Evolutionary conservation across 768 basidiomycete genomes (phyloP).

Genomic region (Amanita jacksonii): DNA sequence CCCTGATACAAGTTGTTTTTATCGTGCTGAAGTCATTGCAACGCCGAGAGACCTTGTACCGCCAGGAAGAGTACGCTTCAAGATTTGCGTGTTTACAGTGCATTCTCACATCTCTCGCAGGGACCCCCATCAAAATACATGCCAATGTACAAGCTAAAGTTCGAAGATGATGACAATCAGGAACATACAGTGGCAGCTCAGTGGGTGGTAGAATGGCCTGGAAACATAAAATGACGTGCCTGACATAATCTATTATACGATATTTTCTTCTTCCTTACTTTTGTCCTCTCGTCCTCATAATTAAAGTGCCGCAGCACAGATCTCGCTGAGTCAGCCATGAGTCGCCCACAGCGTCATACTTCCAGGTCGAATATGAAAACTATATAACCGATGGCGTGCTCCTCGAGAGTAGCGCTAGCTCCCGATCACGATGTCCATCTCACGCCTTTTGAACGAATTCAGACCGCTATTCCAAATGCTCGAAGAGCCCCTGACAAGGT

Average conservation of each 20-base stretch:
- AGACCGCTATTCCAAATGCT: slow-evolving; percentile 69
- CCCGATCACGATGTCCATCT: slow-evolving; percentile 44
- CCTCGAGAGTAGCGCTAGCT: not conserved
- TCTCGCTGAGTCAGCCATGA: too few relatives aligned
- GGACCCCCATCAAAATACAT: slow-evolving; percentile 35
- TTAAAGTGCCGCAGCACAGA: too few relatives aligned
- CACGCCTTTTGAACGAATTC: slow-evolving; percentile 59
- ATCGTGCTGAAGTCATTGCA: slow-evolving; percentile 76
- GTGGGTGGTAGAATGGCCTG: slow-evolving; percentile 78
- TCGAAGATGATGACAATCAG: slow-evolving; percentile 84
- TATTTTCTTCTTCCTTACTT: not conserved
- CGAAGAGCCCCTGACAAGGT: slow-evolving; percentile 55
- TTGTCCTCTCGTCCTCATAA: too few relatives aligned
- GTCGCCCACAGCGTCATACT: too few relatives aligned
- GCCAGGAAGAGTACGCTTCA: slow-evolving; percentile 18
- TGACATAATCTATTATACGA: slow-evolving; percentile 2
- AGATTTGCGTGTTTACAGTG: not conserved
- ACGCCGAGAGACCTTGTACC: slow-evolving; percentile 41
- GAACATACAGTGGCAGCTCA: slow-evolving; percentile 69
- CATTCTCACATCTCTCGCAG: slow-evolving; percentile 12
- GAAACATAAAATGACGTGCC: slow-evolving; percentile 15
- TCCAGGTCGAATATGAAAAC: too few relatives aligned
- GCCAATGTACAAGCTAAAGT: slow-evolving; percentile 68
- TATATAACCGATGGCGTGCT: not conserved
- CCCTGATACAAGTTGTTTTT: slow-evolving; percentile 87